Evolutionary conservation across 306 rosid species (phyloP).

Genomic region (Medicago truncatula): MtrunA17r5.0-ANR NC_053042.1:12558001-12558500

Average conservation of each 20-base stretch:
- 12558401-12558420: slow-evolving; percentile 31
- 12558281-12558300: too few species aligned
- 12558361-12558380: too few species aligned
- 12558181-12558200: too few species aligned
- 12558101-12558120: background rate
- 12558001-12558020: background rate
- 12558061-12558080: background rate
- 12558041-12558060: background rate
- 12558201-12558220: too few species aligned
- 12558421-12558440: slow-evolving; percentile 38
- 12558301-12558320: too few species aligned
- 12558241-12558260: too few species aligned
- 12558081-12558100: slow-evolving; percentile 1
- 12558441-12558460: slow-evolving; percentile 22
- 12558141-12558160: background rate
- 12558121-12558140: background rate
- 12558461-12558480: slow-evolving; percentile 1
- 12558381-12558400: too few species aligned
- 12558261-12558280: too few species aligned
- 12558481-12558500: slow-evolving; percentile 37
- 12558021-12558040: background rate
- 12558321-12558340: background rate
- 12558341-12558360: too few species aligned
- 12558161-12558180: background rate
- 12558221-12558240: too few species aligned